Conservation (phyloP, 495 filamentous ascomycete genomes). For the Aspergillus cristatus region DNA sequence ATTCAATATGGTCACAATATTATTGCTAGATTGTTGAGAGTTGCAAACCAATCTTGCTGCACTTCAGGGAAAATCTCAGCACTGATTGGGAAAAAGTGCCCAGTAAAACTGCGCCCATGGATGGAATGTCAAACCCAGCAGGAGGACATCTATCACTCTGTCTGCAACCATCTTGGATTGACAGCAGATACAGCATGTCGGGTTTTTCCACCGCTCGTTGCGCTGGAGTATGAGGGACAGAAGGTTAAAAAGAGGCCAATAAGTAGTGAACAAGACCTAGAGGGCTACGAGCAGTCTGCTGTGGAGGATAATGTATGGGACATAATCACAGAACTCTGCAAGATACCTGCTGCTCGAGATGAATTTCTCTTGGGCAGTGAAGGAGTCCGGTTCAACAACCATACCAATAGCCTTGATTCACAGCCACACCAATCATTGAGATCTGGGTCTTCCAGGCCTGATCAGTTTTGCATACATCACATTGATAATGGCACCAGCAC, state of each 20-base stretch:
- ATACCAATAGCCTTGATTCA: constrained; percentile 18
- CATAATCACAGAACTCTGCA: constrained; percentile 20
- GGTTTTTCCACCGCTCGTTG: constrained; percentile 8
- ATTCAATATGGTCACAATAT: constrained; percentile 18
- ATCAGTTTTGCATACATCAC: constrained; percentile 19
- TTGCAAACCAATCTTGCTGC: constrained; percentile 19
- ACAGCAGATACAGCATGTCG: constrained; percentile 4
- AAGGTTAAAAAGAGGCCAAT: constrained; percentile 8
- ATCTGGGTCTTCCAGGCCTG: constrained; percentile 5
- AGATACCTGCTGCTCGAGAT: constrained; percentile 18
- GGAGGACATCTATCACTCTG: constrained; percentile 18
- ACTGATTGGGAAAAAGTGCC: constrained; percentile 22
- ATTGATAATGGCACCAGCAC: constrained; percentile 12
- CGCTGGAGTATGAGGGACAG: constrained; percentile 9
- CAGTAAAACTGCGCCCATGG: constrained; percentile 20
- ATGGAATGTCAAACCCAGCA: constrained; percentile 18
- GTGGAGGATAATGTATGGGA: constrained; percentile 23
- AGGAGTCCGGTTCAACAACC: constrained; percentile 20
- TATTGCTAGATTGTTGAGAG: constrained; percentile 12
- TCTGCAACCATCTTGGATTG: constrained; percentile 15
- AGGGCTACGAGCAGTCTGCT: constrained; percentile 19
- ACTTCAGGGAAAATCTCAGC: constrained; percentile 20
- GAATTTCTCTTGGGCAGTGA: constrained; percentile 17
- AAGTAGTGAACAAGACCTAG: constrained; percentile 22
- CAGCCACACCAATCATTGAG: constrained; percentile 2